Percentiles rank a stretch among this genome's conserved stretches.
phyloP scores from a whole-genome alignment of 108 stramenopile genomes.

The Pseudonitzschia delicatissima region DNA sequence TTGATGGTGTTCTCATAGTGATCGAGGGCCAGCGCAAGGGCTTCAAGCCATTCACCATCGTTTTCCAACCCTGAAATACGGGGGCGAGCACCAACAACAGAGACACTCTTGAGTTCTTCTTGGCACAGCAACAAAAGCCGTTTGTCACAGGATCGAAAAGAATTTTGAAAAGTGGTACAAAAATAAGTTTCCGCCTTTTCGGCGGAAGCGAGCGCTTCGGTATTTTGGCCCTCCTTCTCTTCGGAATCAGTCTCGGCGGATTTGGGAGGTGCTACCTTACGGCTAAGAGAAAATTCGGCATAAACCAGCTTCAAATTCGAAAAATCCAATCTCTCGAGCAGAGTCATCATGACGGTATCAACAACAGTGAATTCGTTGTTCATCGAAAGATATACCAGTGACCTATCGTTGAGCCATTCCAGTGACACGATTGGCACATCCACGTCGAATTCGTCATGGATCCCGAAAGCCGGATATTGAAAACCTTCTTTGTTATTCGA shows the following conservation, averaged over 20 bases:
- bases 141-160: conserved; percentile 68
- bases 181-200: not conserved
- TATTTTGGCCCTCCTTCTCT: conserved; percentile 4
- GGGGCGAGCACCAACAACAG: conserved; percentile 54
- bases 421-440: conserved; percentile 73
- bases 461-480: conserved; percentile 81
- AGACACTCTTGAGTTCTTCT: conserved; percentile 65
- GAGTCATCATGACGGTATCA: conserved; percentile 87
- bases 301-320: conserved; percentile 72
- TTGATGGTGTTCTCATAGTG: conserved; percentile 77
- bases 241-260: conserved; percentile 1
- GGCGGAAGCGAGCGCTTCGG: not conserved
- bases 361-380: conserved; percentile 73
- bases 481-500: conserved; percentile 15
- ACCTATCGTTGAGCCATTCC: conserved; percentile 81
- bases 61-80: conserved; percentile 75
- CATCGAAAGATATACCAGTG: conserved; percentile 62
- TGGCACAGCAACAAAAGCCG: conserved; percentile 70
- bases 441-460: conserved; percentile 80
- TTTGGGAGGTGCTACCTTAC: conserved; percentile 19
- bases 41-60: conserved; percentile 94
- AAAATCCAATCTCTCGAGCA: conserved; percentile 83
- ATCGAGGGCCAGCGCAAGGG: conserved; percentile 83
- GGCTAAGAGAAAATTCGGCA: conserved; percentile 76
- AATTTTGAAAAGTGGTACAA: conserved; percentile 76